A percentile compares a stretch with the other conserved stretches of the same genome.
Conservation (phyloP, 2,329 filamentous ascomycete species). For the Diaporthe sp. region DNA sequence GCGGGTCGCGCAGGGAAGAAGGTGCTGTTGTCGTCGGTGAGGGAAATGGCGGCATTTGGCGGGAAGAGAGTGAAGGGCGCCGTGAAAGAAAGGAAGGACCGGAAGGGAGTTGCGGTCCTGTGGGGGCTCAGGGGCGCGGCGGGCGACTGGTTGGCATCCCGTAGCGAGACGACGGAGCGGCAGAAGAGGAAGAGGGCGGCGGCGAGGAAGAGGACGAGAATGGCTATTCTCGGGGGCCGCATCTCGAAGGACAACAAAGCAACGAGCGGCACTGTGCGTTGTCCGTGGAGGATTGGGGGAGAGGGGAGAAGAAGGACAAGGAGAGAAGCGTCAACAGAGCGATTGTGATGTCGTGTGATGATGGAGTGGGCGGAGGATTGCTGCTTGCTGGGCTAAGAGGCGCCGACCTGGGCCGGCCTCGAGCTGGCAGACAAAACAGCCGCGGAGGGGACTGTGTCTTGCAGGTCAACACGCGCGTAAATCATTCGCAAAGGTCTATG, state of each 20-base stretch:
- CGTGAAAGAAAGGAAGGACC: slow-evolving; percentile 76
- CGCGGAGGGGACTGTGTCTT: slow-evolving; percentile 25
- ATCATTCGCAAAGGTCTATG: slow-evolving; percentile 36
- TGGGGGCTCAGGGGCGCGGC: slow-evolving; percentile 43
- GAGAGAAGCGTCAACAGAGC: slow-evolving; percentile 14
- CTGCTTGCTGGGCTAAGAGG: slow-evolving; percentile 28
- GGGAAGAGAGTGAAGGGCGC: slow-evolving; percentile 90
- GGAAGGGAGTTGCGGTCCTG: slow-evolving; percentile 54
- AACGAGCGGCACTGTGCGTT: neutral
- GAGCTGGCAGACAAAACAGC: slow-evolving; percentile 33
- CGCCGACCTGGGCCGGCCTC: slow-evolving; percentile 35
- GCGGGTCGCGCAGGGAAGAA: slow-evolving; percentile 95
- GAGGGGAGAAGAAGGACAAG: neutral
- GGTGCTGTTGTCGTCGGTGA: slow-evolving; percentile 98
- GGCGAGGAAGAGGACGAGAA: slow-evolving; percentile 66
- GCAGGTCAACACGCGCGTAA: slow-evolving; percentile 31
- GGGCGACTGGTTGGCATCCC: slow-evolving; percentile 40
- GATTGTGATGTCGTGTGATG: slow-evolving; percentile 27
- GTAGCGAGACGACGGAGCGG: slow-evolving; percentile 61
- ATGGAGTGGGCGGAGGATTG: slow-evolving; percentile 4
- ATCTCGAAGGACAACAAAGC: slow-evolving; percentile 49
- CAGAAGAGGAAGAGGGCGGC: slow-evolving; percentile 68
- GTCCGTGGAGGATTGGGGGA: neutral
- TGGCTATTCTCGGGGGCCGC: slow-evolving; percentile 67
- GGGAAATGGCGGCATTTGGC: slow-evolving; percentile 93